A percentile compares a stretch with the other conserved stretches of the same genome.
These are phyloP conservation scores for Boeremia lycopersici DNA, from an alignment of 2,329 filamentous ascomycete genomes.

Conservation along the genomic window DNA sequence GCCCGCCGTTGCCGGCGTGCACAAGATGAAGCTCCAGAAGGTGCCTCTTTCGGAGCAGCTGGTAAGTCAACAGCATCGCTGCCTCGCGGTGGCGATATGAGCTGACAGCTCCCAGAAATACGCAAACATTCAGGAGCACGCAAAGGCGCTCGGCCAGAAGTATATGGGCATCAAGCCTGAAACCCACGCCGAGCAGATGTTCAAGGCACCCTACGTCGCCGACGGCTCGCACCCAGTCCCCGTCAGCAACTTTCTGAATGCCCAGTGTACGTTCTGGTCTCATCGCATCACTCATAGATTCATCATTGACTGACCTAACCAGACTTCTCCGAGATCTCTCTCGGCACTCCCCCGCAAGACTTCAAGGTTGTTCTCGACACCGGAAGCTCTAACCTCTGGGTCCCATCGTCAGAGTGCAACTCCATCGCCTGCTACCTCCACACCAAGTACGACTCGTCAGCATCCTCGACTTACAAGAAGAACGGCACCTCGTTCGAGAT, in stretches of 20 bases:
- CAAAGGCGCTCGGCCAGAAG: slow-evolving; percentile 88
- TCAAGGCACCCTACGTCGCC: slow-evolving; percentile 72
- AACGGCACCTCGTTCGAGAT: slow-evolving; percentile 95
- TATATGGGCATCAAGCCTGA: slow-evolving; percentile 87
- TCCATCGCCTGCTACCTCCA: slow-evolving; percentile 99
- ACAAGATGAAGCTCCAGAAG: slow-evolving; percentile 99
- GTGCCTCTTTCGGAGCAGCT: slow-evolving; percentile 89
- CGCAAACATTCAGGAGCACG: slow-evolving; percentile 79
- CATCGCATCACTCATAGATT: not conserved
- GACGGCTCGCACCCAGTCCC: slow-evolving; percentile 79
- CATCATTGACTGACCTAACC: slow-evolving; percentile 25
- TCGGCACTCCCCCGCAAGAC: slow-evolving; percentile 88
- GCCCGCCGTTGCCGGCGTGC: slow-evolving; percentile 81
- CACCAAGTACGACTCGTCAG: slow-evolving; percentile 90
- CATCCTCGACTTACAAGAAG: slow-evolving; percentile 89
- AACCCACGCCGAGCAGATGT: slow-evolving; percentile 73
- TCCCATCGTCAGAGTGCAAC: slow-evolving; percentile 85
- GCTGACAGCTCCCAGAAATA: slow-evolving; percentile 63
- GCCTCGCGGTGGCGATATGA: slow-evolving; percentile 13
- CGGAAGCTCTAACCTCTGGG: slow-evolving; percentile 98
- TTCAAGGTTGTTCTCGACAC: slow-evolving; percentile 99
- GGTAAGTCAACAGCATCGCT: slow-evolving; percentile 60
- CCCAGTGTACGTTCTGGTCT: slow-evolving; percentile 77
- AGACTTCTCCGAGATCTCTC: slow-evolving; percentile 95
- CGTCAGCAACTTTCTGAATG: slow-evolving; percentile 97